phyloP scores from a whole-genome alignment of 192 early-diverging fungal species.

The Dissophora globulifera region DNA sequence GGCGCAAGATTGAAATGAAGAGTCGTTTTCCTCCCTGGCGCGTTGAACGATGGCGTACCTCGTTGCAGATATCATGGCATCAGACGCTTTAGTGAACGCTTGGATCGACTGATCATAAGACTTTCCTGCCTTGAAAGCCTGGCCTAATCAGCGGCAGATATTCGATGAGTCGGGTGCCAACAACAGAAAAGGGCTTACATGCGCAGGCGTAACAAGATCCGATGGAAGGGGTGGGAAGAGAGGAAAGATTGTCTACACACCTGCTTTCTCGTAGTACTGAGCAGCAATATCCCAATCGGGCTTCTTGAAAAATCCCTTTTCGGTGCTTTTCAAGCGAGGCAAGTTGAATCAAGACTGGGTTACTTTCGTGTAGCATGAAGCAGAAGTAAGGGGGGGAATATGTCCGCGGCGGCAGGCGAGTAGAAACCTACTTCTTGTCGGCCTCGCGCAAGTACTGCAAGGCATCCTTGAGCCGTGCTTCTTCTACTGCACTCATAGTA shows the following conservation, averaged over 20 bases:
- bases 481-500: slow-evolving; percentile 34
- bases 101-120: slow-evolving; percentile 76
- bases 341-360: too few species aligned
- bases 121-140: slow-evolving; percentile 73
- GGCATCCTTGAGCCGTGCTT: slow-evolving; percentile 42
- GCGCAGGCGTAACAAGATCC: too few species aligned
- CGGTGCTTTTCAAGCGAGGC: slow-evolving; percentile 38
- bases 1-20: too few species aligned
- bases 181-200: too few species aligned
- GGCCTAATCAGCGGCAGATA: slow-evolving; percentile 43
- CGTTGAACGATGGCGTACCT: slow-evolving; percentile 42
- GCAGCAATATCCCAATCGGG: slow-evolving; percentile 84
- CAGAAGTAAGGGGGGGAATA: too few species aligned
- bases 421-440: slow-evolving; percentile 50
- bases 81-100: slow-evolving; percentile 73
- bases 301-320: slow-evolving; percentile 68
- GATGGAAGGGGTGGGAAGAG: too few species aligned
- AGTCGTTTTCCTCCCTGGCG: background rate
- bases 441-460: slow-evolving; percentile 44
- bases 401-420: too few species aligned
- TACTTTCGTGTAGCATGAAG: too few species aligned
- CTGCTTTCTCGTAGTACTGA: slow-evolving; percentile 76
- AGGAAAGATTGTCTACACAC: slow-evolving; percentile 41
- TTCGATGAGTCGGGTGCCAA: too few species aligned
- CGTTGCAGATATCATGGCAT: slow-evolving; percentile 66